These are phyloP conservation scores for Plasmopara muralis DNA, from an alignment of 352 stramenopile species.

Conservation along the genomic window DNA sequence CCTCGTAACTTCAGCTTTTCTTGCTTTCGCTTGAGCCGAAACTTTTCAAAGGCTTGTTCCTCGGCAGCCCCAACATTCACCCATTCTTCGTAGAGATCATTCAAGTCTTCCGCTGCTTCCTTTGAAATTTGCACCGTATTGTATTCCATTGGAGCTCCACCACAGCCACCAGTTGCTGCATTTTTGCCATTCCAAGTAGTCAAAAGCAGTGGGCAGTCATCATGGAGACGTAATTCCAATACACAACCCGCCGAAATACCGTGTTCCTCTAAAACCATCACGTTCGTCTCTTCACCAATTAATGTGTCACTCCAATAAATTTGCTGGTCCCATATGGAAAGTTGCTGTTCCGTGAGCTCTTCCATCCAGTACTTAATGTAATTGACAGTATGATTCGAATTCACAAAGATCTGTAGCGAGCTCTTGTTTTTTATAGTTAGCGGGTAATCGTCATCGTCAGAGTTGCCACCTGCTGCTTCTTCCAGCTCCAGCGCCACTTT, in stretches of 20 bases:
- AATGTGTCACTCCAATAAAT: conserved; percentile 72
- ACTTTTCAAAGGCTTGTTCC: conserved; percentile 49
- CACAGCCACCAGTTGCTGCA: conserved; percentile 24
- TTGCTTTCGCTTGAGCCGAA: conserved; percentile 38
- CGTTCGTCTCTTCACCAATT: conserved; percentile 63
- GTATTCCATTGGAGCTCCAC: conserved; percentile 40
- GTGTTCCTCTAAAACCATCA: conserved; percentile 70
- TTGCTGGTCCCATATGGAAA: conserved; percentile 79
- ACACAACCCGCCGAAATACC: conserved; percentile 59
- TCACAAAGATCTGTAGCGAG: conserved; percentile 55
- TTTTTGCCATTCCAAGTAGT: conserved; percentile 55
- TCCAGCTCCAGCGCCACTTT: conserved; percentile 67
- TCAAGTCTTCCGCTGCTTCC: conserved; percentile 67
- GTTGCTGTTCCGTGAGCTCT: conserved; percentile 66
- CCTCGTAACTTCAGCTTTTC: conserved; percentile 46
- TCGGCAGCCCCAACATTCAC: conserved; percentile 49
- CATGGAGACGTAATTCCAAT: conserved; percentile 64
- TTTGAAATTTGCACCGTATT: conserved; percentile 82
- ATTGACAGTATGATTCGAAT: conserved; percentile 62
- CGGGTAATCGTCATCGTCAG: conserved; percentile 22
- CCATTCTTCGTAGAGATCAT: conserved; percentile 65
- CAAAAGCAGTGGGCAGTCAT: conserved; percentile 67
- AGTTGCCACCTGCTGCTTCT: conserved; percentile 30
- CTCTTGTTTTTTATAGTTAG: conserved; percentile 10
- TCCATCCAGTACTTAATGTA: conserved; percentile 83